Conservation (phyloP, 495 filamentous ascomycete genomes). For the Rusavskia elegans region DNA sequence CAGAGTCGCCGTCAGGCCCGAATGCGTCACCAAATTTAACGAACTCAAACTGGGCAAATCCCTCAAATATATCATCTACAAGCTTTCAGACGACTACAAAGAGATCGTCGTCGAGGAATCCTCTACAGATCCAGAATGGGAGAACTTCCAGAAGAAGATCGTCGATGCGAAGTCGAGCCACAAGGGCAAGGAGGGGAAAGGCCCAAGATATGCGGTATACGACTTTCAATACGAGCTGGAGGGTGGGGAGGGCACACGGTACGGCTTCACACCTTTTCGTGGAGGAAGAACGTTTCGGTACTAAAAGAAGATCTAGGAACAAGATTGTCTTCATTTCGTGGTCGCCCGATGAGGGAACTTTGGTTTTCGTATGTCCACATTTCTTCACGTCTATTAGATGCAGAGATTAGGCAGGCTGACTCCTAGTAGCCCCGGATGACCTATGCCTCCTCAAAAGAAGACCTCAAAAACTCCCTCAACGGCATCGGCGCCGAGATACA, state of each 20-base stretch:
- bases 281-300: too few species aligned
- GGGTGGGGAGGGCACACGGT: conserved; percentile 71
- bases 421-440: conserved; percentile 65
- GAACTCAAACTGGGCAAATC: conserved; percentile 80
- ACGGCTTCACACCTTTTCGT: neutral
- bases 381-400: neutral
- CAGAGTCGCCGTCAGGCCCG: conserved; percentile 63
- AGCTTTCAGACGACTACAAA: conserved; percentile 86
- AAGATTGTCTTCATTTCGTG: conserved; percentile 95
- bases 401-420: conserved; percentile 14
- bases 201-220: conserved; percentile 85
- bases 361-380: conserved; percentile 51
- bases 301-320: conserved; percentile 37
- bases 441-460: conserved; percentile 91
- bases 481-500: conserved; percentile 71
- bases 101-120: conserved; percentile 69
- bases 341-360: conserved; percentile 64
- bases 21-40: conserved; percentile 75
- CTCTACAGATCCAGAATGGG: conserved; percentile 48
- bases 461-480: conserved; percentile 72
- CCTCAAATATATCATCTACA: conserved; percentile 93
- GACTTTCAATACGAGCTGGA: conserved; percentile 75
- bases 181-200: conserved; percentile 47
- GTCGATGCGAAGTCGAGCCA: conserved; percentile 41
- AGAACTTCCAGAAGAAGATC: conserved; percentile 67